phyloP scores from a whole-genome alignment of 768 basidiomycete genomes.

The Auriculariales sp. region DNA sequence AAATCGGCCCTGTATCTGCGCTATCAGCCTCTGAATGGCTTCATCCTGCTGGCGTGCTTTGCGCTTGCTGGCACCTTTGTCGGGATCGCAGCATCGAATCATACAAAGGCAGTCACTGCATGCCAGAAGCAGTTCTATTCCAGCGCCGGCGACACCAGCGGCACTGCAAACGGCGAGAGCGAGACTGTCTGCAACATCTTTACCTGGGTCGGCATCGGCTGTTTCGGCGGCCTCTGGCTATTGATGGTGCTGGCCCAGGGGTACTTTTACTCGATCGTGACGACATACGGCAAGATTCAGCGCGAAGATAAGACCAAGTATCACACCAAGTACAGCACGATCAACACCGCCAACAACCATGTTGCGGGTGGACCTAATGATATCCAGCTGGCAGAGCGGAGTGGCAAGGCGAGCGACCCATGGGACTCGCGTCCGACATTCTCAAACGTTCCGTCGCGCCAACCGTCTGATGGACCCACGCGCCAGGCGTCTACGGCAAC shows the following conservation, averaged over 20 bases:
- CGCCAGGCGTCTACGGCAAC: constrained; percentile 5
- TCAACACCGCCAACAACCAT: constrained; percentile 13
- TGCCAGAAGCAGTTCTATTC: constrained; percentile 32
- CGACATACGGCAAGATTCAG: constrained; percentile 59
- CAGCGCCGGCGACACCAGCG: constrained; percentile 14
- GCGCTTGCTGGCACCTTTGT: constrained; percentile 70
- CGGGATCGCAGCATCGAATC: constrained; percentile 63
- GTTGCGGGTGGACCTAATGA: constrained; percentile 19
- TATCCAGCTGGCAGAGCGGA: constrained; percentile 48
- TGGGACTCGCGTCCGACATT: constrained; percentile 50
- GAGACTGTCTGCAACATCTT: constrained; percentile 76
- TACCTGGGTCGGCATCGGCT: constrained; percentile 80
- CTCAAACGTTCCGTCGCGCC: constrained; percentile 21
- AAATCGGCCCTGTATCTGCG: constrained; percentile 46
- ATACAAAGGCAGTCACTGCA: constrained; percentile 38
- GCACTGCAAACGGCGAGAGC: constrained; percentile 31
- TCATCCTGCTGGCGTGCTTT: constrained; percentile 46
- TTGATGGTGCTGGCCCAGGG: constrained; percentile 49
- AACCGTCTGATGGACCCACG: constrained; percentile 26
- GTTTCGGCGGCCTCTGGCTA: constrained; percentile 84
- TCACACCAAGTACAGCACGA: constrained; percentile 51
- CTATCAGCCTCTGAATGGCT: constrained; percentile 53
- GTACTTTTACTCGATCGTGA: constrained; percentile 32
- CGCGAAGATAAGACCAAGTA: constrained; percentile 72
- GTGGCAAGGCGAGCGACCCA: constrained; percentile 27